Conservation (phyloP, 306 rosid species). For the Vachellia collinsii region DNA sequence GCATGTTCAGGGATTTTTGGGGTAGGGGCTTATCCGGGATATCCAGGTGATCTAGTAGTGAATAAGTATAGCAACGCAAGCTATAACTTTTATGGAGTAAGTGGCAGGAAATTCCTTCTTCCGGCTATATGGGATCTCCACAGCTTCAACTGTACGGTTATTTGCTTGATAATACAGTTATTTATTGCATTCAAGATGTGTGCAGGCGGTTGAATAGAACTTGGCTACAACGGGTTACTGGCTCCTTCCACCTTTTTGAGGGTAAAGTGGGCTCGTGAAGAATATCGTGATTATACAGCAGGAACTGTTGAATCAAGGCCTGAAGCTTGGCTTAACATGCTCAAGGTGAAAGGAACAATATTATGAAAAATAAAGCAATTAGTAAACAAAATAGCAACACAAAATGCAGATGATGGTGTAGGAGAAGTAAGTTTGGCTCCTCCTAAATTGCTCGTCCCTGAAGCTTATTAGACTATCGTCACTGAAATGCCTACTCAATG, state of each 20-base stretch:
- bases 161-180: background rate
- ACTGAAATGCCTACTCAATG: background rate
- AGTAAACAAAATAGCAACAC: background rate
- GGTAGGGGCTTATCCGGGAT: conserved; percentile 38
- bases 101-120: conserved; percentile 44
- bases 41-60: conserved; percentile 40
- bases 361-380: background rate
- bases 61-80: conserved; percentile 28
- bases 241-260: background rate
- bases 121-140: conserved; percentile 40
- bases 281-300: background rate
- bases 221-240: background rate
- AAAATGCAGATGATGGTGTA: background rate
- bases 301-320: background rate
- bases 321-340: background rate
- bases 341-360: background rate
- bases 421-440: background rate
- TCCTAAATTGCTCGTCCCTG: background rate
- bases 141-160: conserved; percentile 29
- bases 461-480: background rate
- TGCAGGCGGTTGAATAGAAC: too few relatives aligned
- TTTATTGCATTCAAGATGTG: background rate
- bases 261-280: background rate
- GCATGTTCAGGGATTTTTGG: conserved; percentile 47
- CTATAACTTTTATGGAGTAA: conserved; percentile 35